Evolutionary conservation across 768 basidiomycete species (phyloP).

Genomic region (Suillus alpinus): DNA sequence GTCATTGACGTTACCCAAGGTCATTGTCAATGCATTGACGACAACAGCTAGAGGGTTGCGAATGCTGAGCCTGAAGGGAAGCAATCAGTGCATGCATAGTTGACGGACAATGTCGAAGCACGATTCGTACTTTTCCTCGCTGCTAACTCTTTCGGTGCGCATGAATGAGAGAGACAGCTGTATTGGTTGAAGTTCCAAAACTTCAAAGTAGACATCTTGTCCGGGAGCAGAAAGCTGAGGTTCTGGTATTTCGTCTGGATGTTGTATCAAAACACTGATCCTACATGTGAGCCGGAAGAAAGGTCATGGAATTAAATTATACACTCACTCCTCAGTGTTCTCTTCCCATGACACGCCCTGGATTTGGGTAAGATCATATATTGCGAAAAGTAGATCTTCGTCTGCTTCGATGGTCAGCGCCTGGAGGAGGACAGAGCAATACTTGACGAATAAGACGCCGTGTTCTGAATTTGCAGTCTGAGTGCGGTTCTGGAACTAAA

Average conservation of each 20-base stretch:
- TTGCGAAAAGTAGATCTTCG: slow-evolving; percentile 90
- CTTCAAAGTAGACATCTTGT: slow-evolving; percentile 91
- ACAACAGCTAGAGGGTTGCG: slow-evolving; percentile 92
- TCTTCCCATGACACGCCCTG: slow-evolving; percentile 90
- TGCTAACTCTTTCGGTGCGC: slow-evolving; percentile 91
- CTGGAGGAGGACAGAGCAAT: slow-evolving; percentile 91
- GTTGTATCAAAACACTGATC: slow-evolving; percentile 66
- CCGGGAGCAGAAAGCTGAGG: slow-evolving; percentile 65
- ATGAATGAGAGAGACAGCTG: slow-evolving; percentile 93
- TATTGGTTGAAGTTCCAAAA: slow-evolving; percentile 92
- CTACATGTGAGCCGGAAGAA: background rate
- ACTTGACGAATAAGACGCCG: slow-evolving; percentile 97
- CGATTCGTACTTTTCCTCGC: slow-evolving; percentile 79
- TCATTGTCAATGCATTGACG: slow-evolving; percentile 94
- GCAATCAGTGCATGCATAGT: slow-evolving; percentile 7
- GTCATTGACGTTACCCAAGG: slow-evolving; percentile 94
- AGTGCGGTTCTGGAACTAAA: background rate
- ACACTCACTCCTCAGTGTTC: slow-evolving; percentile 66
- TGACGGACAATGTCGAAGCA: background rate
- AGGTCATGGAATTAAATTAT: background rate
- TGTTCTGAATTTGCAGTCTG: slow-evolving; percentile 58
- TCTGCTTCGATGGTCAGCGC: slow-evolving; percentile 95
- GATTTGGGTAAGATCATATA: slow-evolving; percentile 90
- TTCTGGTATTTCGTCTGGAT: slow-evolving; percentile 67
- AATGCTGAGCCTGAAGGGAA: slow-evolving; percentile 54